phyloP scores from a whole-genome alignment of 257 asterid species.

The Capsicum chinense region DNA sequence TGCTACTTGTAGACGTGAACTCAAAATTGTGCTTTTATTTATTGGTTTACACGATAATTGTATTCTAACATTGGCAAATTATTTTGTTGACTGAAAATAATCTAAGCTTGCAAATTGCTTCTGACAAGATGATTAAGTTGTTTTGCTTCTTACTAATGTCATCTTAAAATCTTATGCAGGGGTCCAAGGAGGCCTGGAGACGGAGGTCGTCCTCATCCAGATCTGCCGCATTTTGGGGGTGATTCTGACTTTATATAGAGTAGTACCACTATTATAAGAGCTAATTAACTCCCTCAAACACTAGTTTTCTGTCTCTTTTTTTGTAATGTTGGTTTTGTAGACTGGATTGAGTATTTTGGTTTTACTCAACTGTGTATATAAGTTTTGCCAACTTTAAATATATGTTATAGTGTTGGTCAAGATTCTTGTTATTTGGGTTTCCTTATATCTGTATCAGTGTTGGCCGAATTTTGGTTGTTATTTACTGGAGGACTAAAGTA shows the following conservation, averaged over 20 bases:
- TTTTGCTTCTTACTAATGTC: not conserved
- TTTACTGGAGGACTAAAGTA: too few relatives aligned
- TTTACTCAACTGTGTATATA: not conserved
- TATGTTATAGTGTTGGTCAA: not conserved
- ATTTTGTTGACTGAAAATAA: not conserved
- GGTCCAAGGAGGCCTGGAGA: conserved; percentile 51
- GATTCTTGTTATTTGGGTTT: too few relatives aligned
- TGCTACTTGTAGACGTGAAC: not conserved
- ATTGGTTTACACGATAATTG: not conserved
- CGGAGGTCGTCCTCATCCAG: conserved; percentile 54
- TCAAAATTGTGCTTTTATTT: not conserved
- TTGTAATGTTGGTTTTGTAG: not conserved
- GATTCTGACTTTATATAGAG: conserved; percentile 42
- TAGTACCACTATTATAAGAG: too few relatives aligned
- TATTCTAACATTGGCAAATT: not conserved
- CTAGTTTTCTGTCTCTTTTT: too few relatives aligned
- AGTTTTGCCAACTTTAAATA: not conserved
- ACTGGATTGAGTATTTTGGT: not conserved
- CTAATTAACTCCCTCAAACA: too few relatives aligned
- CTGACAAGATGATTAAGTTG: not conserved
- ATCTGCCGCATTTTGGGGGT: conserved; percentile 47
- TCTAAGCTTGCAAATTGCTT: not conserved
- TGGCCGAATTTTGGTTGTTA: too few relatives aligned
- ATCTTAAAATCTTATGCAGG: conserved; percentile 36
- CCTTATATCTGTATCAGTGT: too few relatives aligned